Evolutionary conservation across 176 grass and related monocot species (phyloP), one percentile per base, ranked within the genome.

Genomic region (Oryza punctata): DNA sequence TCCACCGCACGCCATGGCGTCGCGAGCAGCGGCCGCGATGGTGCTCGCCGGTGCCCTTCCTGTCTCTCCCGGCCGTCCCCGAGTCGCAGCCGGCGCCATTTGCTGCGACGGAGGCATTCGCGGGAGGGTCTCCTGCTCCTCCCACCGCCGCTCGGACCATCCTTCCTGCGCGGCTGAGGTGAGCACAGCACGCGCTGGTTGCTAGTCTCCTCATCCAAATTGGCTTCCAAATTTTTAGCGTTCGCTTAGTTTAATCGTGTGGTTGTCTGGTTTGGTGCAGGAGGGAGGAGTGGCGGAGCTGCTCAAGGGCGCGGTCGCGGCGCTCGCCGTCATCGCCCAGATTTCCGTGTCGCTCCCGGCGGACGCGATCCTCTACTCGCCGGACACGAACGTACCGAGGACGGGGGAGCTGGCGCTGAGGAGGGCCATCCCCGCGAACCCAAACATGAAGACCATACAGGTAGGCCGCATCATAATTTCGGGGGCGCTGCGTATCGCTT

Each of bases 361-460:
- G 77, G 68, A 86, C 33, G 96, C 96, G 40, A 85, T 95, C 38
- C 89, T 95, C 24, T 98, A 98, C 88, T 98, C 96, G 14, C 96
- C 96, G 45, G 91, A 95, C 72, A 98, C 96, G 12, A 93, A 95
- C 67, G 80, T 98, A 49, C 96, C 96, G 1, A 95, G 96, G 81
- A 98, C 91, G 1, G 96, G 96, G 45, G 96, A 98, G 81, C 93
- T 95, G 65, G 96, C 96, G 46, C 76, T 98, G 82, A 91, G 96
- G 76, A 93, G 84, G 77, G 93, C 93, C 24, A 95, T 98, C 85
- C 93, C 93, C 41, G 93, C 91, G 8, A 98, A 95, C 78, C 85
- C 85, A 23, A 93, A 87, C 73, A 98, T 92, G 96, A 95, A 98
- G 79, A 66, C 87, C 21, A 93, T 98, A 87, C 96, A 98, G 87